These are phyloP conservation scores for Cadophora gregata DNA, from an alignment of 2,329 filamentous ascomycete genomes.

Conservation along the genomic window DNA sequence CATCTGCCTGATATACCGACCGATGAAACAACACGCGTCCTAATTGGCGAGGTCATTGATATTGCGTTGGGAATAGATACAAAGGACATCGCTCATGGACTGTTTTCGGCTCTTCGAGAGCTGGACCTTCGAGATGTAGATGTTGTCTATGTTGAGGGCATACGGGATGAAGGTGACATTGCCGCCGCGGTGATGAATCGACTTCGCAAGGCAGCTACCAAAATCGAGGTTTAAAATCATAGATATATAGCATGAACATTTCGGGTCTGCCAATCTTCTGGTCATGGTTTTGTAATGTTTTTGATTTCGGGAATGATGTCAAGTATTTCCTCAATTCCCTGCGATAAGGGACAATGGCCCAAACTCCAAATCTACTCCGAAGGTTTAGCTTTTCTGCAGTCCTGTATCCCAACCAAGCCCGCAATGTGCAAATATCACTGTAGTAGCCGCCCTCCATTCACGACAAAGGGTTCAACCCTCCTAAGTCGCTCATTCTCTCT, in stretches of 20 bases:
- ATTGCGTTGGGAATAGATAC: constrained; percentile 75
- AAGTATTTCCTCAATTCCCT: constrained; percentile 16
- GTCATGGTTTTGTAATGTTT: neutral
- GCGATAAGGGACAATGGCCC: constrained; percentile 21
- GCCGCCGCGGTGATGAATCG: constrained; percentile 88
- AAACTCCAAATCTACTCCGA: constrained; percentile 34
- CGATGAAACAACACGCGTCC: neutral
- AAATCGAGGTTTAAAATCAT: constrained; percentile 33
- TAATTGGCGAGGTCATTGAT: constrained; percentile 55
- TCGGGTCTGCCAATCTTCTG: neutral
- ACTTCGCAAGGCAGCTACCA: constrained; percentile 76
- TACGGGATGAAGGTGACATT: constrained; percentile 78
- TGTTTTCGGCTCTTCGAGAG: constrained; percentile 87
- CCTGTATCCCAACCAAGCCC: constrained; percentile 13
- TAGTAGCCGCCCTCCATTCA: constrained; percentile 24
- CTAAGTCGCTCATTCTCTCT: neutral
- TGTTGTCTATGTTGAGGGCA: constrained; percentile 89
- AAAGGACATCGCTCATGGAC: constrained; percentile 78
- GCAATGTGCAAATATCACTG: constrained; percentile 17
- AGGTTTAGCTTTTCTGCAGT: constrained; percentile 26
- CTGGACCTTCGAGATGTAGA: constrained; percentile 81
- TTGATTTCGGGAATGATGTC: constrained; percentile 14
- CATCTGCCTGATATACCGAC: neutral
- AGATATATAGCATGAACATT: constrained; percentile 10
- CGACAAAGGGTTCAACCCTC: no score